These are phyloP conservation scores for Cystofilobasidium macerans DNA, from an alignment of 768 basidiomycete species.

Conservation along the genomic window DNA sequence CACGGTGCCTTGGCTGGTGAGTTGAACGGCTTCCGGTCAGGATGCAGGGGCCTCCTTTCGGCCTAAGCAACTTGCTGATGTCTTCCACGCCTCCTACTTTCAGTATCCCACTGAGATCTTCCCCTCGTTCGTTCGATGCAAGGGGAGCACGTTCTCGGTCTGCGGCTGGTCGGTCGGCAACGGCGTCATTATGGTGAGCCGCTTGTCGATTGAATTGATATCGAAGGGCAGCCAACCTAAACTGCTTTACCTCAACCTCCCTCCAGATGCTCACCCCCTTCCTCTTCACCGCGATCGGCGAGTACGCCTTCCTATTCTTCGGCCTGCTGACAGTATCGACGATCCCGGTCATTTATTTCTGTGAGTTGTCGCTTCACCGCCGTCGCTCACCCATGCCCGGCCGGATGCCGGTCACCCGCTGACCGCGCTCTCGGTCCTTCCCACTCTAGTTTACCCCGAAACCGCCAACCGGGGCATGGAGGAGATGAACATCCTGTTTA, in stretches of 20 bases:
- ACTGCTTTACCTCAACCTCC: no score
- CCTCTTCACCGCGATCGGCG: slow-evolving; percentile 28
- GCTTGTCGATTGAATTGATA: no score
- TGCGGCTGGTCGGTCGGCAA: slow-evolving; percentile 27
- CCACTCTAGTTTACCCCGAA: slow-evolving; percentile 21
- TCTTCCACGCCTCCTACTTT: not conserved
- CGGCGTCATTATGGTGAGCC: slow-evolving; percentile 27
- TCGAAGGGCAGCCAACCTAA: no score
- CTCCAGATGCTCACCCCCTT: slow-evolving; percentile 30
- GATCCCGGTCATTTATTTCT: no score
- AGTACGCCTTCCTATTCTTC: slow-evolving; percentile 23
- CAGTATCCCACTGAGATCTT: slow-evolving; percentile 29
- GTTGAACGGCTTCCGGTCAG: no score
- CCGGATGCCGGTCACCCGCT: not conserved
- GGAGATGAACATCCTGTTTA: slow-evolving; percentile 22
- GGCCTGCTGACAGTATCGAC: slow-evolving; percentile 14
- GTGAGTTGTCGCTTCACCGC: no score
- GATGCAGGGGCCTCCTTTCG: no score
- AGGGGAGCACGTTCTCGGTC: slow-evolving; percentile 28
- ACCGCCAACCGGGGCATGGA: slow-evolving; percentile 14
- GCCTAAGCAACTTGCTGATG: not conserved
- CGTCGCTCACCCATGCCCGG: no score
- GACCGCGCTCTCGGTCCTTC: no score
- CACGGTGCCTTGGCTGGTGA: slow-evolving; percentile 29
- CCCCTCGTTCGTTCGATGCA: slow-evolving; percentile 28